Conservation (phyloP, 2,329 filamentous ascomycete species). For the Trichoderma oligosporum region DNA sequence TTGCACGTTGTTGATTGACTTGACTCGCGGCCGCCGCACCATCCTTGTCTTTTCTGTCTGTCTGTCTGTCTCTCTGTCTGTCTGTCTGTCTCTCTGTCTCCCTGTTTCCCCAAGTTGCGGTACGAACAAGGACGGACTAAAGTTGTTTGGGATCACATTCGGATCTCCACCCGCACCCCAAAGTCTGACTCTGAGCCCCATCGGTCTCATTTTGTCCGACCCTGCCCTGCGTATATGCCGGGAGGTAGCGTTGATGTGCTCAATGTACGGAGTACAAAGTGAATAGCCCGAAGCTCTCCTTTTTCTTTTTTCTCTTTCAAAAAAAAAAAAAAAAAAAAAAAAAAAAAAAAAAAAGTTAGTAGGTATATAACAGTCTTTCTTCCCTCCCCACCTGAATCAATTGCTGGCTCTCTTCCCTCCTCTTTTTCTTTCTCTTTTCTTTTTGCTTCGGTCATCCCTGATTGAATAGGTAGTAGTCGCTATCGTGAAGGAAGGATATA, state of each 20-base stretch:
- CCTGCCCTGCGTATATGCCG: background rate
- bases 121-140: background rate
- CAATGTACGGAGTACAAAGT: too few relatives aligned
- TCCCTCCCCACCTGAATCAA: background rate
- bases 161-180: background rate
- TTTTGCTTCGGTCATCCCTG: slow-evolving; percentile 3
- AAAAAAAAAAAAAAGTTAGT: too few relatives aligned
- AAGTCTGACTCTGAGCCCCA: slow-evolving; percentile 16
- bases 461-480: slow-evolving; percentile 1
- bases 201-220: slow-evolving; percentile 18
- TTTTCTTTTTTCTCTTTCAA: background rate
- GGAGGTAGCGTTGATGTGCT: slow-evolving; percentile 6
- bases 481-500: slow-evolving; percentile 6
- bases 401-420: background rate
- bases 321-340: too few relatives aligned
- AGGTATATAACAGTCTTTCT: slow-evolving; percentile 11
- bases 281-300: background rate
- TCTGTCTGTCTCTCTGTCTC: too few relatives aligned
- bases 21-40: slow-evolving; percentile 15
- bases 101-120: slow-evolving; percentile 7
- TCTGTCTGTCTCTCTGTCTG: too few relatives aligned
- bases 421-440: background rate
- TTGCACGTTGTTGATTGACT: slow-evolving; percentile 19
- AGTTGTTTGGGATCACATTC: background rate
- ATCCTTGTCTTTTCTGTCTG: too few relatives aligned